phyloP scores from a whole-genome alignment of 768 basidiomycete genomes.

The Podaxis sp. region DNA sequence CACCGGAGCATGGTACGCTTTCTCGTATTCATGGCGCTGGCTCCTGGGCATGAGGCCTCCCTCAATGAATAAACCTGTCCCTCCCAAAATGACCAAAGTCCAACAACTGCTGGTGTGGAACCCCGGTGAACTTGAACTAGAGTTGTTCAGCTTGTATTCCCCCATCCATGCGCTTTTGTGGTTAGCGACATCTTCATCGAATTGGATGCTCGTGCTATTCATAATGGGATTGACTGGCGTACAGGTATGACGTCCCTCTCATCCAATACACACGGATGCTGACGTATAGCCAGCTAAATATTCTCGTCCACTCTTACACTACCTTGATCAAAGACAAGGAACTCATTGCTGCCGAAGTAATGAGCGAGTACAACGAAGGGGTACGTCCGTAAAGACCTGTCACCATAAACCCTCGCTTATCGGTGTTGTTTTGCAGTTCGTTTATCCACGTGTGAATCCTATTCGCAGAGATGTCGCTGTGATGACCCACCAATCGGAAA shows the following conservation, averaged over 20 bases:
- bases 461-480: conserved; percentile 76
- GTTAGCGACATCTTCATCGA: conserved; percentile 66
- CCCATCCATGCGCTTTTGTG: conserved; percentile 75
- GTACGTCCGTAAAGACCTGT: conserved; percentile 38
- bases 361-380: conserved; percentile 82
- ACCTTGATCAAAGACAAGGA: conserved; percentile 71
- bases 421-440: conserved; percentile 52
- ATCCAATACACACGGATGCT: background rate
- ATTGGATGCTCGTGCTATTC: conserved; percentile 73
- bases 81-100: conserved; percentile 48
- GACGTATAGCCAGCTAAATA: conserved; percentile 40
- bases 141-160: conserved; percentile 74
- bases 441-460: conserved; percentile 78
- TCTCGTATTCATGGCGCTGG: conserved; percentile 64
- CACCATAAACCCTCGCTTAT: background rate
- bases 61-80: conserved; percentile 29
- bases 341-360: conserved; percentile 74
- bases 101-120: conserved; percentile 81
- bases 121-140: conserved; percentile 69
- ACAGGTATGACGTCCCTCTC: conserved; percentile 48
- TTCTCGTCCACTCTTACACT: conserved; percentile 55
- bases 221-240: conserved; percentile 66
- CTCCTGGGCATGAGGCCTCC: conserved; percentile 61
- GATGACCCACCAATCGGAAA: conserved; percentile 85
- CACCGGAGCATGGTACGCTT: conserved; percentile 47